These are phyloP conservation scores for Kluyveromyces wickerhamii DNA, from an alignment of 805 yeast genomes.

Conservation along the genomic window DNA sequence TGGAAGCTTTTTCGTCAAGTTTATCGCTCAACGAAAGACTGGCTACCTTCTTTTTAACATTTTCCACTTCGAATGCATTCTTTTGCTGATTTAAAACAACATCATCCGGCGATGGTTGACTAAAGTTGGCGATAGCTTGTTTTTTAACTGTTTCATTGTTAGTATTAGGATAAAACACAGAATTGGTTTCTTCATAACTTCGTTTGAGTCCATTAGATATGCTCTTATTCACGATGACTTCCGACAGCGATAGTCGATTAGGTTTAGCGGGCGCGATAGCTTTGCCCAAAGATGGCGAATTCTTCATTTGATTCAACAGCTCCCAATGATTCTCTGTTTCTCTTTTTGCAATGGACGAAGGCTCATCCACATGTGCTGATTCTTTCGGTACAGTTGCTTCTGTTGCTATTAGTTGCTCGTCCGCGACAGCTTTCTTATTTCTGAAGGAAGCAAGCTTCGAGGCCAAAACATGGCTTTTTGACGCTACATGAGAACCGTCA, in stretches of 20 bases:
- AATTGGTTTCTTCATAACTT: conserved; percentile 22
- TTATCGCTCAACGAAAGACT: conserved; percentile 19
- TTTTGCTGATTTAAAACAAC: conserved; percentile 51
- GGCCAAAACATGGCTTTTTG: conserved; percentile 7
- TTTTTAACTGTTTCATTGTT: conserved; percentile 33
- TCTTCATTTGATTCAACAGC: neutral
- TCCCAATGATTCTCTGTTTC: neutral
- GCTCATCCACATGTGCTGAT: neutral
- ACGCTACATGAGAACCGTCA: neutral
- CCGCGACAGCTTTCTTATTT: conserved; percentile 3
- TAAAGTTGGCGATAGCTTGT: conserved; percentile 43
- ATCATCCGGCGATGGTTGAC: conserved; percentile 80
- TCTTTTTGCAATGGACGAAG: neutral
- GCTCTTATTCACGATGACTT: no score
- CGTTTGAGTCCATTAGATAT: conserved; percentile 17
- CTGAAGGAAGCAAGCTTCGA: conserved; percentile 11
- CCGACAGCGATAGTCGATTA: no score
- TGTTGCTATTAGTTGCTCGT: neutral
- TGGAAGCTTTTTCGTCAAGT: conserved; percentile 34
- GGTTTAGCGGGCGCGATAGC: no score
- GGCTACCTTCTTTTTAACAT: conserved; percentile 15
- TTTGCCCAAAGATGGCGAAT: no score
- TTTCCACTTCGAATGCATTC: conserved; percentile 33
- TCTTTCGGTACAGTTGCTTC: neutral
- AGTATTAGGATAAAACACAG: conserved; percentile 34